Base-by-base conservation (phyloP, 192 early-diverging fungal species). In the Backusella liffmaniae region DNA sequence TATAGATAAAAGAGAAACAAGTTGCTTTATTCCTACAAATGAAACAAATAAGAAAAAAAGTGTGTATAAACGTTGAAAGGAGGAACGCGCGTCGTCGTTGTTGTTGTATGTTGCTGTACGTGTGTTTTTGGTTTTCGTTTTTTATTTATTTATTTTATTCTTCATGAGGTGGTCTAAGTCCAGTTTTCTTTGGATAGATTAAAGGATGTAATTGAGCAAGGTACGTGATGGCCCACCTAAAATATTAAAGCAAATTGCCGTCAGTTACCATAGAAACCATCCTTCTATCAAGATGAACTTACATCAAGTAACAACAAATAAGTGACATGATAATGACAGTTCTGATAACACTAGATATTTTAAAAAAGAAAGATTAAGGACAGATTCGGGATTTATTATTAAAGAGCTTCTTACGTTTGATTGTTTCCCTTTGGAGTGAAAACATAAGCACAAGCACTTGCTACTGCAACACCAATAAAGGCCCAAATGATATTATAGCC, bases 201-300 rank as follows among this genome's bases (percentile, higher is more conserved):
- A 96, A 84, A 26, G 95, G 95, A 74, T 96, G 87, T 5, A 95
- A 81, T 87, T 96, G 95, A 42, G 94, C 94, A 67, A 96, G 81
- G 79, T 95, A 96, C 36, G 94, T 95, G 72, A 96, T 85, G 0
- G 92, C 93, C 95, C 95, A 96, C 93, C 92, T 95, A 78, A 4
- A 77, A 37, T 72, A 56, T 51, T 5, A 35, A 41, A 75, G 29
- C 53, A 32, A 35, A 21, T 18, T 15, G 4, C 15, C 0, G 44
- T 10, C 2, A 36, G 34, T 69, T 73, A 26, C 16, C 36, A 39
- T 65, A 70, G 15, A 42, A 12, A 26, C 23, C 36, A 2, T 21
- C 30, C 12, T 66, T 49, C n/a, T 7, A 18, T 5, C 15, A 49
- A 49, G 46, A 49, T 44, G 44, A 23, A 41, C 90, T 84, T 91